Conservation (phyloP, 257 asterid genomes). For the Nicotiana sylvestris region DNA sequence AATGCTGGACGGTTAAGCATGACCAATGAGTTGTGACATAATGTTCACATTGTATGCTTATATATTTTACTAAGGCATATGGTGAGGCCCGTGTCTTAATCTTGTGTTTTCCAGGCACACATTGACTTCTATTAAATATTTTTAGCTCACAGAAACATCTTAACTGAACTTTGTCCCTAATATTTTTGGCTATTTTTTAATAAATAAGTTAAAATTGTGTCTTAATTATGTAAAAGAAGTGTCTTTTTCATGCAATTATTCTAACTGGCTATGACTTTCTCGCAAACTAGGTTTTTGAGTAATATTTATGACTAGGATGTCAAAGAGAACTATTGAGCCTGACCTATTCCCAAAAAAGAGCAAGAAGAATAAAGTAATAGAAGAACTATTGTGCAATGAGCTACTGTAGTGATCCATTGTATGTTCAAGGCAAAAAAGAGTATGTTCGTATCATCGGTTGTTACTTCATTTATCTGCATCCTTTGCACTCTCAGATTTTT, state of each 20-base stretch:
- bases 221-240: background rate
- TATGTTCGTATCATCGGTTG: background rate
- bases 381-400: background rate
- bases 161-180: background rate
- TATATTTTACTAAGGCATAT: background rate
- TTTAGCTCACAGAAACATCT: background rate
- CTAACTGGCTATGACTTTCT: background rate
- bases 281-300: background rate
- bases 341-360: background rate
- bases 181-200: background rate
- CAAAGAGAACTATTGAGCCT: background rate
- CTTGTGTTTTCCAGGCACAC: background rate
- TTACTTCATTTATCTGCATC: background rate
- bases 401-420: background rate
- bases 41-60: background rate
- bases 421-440: background rate
- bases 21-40: background rate
- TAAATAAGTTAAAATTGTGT: background rate
- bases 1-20: background rate
- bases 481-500: background rate
- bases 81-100: background rate
- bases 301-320: background rate
- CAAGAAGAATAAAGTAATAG: background rate
- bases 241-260: background rate
- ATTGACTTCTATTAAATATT: background rate